These are phyloP conservation scores for Biancaea sappan DNA, from an alignment of 306 rosid species.

Conservation along the genomic window DNA sequence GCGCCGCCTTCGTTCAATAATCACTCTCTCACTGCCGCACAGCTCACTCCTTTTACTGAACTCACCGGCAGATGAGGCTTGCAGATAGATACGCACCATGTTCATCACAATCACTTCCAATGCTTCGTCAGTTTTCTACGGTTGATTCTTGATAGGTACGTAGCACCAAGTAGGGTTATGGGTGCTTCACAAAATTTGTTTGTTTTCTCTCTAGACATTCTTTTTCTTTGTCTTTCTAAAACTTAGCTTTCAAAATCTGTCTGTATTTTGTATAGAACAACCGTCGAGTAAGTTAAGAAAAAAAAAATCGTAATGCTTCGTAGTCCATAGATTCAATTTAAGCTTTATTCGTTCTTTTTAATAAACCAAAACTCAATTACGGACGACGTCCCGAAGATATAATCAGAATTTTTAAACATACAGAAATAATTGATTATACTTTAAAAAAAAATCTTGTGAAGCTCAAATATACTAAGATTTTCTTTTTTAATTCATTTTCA, in stretches of 20 bases:
- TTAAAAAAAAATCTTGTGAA: too few relatives aligned
- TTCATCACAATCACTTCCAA: not conserved
- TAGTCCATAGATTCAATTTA: too few relatives aligned
- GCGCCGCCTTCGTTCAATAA: not conserved
- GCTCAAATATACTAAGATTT: too few relatives aligned
- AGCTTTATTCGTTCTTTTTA: too few relatives aligned
- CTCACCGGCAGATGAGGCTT: slow-evolving; percentile 28
- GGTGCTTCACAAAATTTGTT: not conserved
- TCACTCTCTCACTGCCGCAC: not conserved
- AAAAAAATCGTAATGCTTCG: too few relatives aligned
- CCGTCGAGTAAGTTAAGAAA: too few relatives aligned
- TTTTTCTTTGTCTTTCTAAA: not conserved
- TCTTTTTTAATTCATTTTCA: too few relatives aligned
- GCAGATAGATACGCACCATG: too few relatives aligned
- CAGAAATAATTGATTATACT: not conserved
- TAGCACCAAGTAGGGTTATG: not conserved
- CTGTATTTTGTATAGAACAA: too few relatives aligned
- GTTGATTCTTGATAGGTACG: too few relatives aligned
- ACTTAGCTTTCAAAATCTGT: not conserved
- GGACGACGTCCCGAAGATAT: not conserved
- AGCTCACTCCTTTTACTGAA: not conserved
- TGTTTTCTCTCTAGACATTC: not conserved
- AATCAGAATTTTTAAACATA: not conserved
- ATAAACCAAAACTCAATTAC: too few relatives aligned
- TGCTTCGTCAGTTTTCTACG: not conserved